Percentiles rank a stretch among this genome's conserved stretches.
Evolutionary conservation across 2,329 filamentous ascomycete species (phyloP).

Genomic region (Trichoderma sp.): DNA sequence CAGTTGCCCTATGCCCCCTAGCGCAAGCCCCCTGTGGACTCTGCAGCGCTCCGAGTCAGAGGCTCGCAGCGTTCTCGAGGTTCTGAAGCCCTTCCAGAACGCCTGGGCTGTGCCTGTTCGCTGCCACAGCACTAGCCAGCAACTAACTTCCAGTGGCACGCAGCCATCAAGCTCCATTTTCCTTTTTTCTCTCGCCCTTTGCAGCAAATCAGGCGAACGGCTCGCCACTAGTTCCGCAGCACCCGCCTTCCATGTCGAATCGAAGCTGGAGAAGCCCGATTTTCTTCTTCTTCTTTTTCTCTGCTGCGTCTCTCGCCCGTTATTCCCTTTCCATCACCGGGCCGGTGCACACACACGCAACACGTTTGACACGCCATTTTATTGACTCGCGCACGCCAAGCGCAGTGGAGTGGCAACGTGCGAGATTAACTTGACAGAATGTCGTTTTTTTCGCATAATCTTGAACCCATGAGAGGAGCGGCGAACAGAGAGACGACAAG

Average conservation of each 20-base stretch:
- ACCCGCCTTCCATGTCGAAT: not conserved
- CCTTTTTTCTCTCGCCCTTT: not conserved
- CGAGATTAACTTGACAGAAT: not conserved
- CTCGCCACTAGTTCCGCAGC: not conserved
- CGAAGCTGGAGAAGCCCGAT: not conserved
- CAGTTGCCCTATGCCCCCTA: conserved; percentile 15
- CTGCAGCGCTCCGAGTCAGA: conserved; percentile 5
- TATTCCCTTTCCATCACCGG: conserved; percentile 3
- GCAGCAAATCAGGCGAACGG: not conserved
- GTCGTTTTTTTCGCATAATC: not conserved
- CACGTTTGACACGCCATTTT: not conserved
- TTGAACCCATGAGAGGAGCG: not conserved
- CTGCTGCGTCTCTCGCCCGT: not conserved
- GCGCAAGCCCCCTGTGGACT: conserved; percentile 1
- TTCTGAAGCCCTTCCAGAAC: conserved; percentile 21
- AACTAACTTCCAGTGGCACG: not conserved
- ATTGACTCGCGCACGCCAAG: conserved; percentile 18
- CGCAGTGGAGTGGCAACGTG: conserved; percentile 7
- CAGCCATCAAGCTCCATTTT: not conserved
- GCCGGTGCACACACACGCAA: not conserved
- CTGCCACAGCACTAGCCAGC: not conserved
- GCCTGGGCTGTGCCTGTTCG: not conserved
- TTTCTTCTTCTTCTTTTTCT: not conserved
- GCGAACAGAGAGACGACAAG: not conserved
- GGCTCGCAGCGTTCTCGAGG: not conserved